Percentiles rank a stretch among this genome's conserved stretches.
Evolutionary conservation across 2,329 filamentous ascomycete species (phyloP).

Genomic region (Alternaria sp.): DNA sequence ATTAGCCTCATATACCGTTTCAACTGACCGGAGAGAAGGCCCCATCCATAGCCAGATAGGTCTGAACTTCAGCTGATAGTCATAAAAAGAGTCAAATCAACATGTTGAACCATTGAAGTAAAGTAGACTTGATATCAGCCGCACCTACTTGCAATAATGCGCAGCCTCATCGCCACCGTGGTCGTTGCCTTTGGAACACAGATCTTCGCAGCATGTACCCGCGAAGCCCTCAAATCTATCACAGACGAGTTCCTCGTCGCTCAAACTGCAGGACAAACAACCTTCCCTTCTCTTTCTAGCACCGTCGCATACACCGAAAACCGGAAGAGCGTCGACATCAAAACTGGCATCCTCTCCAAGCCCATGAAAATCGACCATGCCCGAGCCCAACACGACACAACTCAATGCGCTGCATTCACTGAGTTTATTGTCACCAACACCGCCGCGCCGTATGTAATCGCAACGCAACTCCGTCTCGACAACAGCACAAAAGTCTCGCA

Average conservation of each 20-base stretch:
- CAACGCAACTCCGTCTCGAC: constrained; percentile 33
- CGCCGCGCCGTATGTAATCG: constrained; percentile 37
- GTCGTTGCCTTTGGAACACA: constrained; percentile 9
- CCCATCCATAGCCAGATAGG: not conserved
- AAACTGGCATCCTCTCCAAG: constrained; percentile 29
- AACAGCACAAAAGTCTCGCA: constrained; percentile 29
- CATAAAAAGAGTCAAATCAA: not conserved
- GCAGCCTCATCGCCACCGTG: not conserved
- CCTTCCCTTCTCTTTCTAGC: constrained; percentile 22
- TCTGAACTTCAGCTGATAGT: not conserved
- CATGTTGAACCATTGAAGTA: not conserved
- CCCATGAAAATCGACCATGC: constrained; percentile 33
- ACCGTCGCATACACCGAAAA: constrained; percentile 35
- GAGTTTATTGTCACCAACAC: constrained; percentile 37
- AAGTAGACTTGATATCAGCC: too few species aligned
- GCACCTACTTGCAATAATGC: constrained; percentile 2
- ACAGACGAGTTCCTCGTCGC: constrained; percentile 27
- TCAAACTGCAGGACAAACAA: constrained; percentile 29
- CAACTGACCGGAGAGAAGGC: not conserved
- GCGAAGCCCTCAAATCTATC: constrained; percentile 23
- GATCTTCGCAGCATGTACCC: constrained; percentile 29
- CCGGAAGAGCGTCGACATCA: constrained; percentile 28
- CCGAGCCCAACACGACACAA: constrained; percentile 33
- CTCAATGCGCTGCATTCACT: constrained; percentile 37
- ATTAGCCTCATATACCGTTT: not conserved